Percentiles rank a stretch among this genome's conserved stretches.
These are phyloP conservation scores for Cercophora scortea DNA, from an alignment of 495 filamentous ascomycete genomes.

Conservation along the genomic window DNA sequence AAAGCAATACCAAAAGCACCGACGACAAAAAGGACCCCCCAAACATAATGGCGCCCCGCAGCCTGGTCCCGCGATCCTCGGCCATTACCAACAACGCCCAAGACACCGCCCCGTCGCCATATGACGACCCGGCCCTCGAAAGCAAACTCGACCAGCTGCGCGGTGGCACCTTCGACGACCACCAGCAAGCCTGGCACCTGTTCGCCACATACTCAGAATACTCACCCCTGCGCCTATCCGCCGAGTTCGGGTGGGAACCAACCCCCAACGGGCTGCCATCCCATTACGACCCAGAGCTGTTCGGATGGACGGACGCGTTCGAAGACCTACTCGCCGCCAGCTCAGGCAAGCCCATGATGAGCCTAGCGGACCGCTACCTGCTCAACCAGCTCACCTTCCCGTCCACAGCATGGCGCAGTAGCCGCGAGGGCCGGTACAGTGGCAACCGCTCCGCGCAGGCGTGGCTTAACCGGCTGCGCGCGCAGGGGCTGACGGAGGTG, in stretches of 20 bases:
- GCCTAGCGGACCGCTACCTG: not conserved
- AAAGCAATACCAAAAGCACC: not conserved
- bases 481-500: constrained; percentile 5
- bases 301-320: constrained; percentile 34
- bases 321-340: constrained; percentile 30
- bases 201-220: constrained; percentile 21
- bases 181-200: constrained; percentile 7
- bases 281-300: constrained; percentile 7
- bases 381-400: not conserved
- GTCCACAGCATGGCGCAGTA: not conserved
- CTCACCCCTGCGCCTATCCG: constrained; percentile 25
- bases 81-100: not conserved
- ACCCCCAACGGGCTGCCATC: constrained; percentile 16
- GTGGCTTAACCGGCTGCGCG: constrained; percentile 6
- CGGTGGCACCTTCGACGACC: constrained; percentile 3
- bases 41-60: no score
- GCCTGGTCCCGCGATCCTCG: no score
- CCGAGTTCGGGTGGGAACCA: constrained; percentile 17
- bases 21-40: no score
- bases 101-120: no score
- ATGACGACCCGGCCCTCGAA: not conserved
- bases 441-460: not conserved
- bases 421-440: not conserved
- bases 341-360: constrained; percentile 15
- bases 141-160: constrained; percentile 3